These are phyloP conservation scores for Pinus albicaulis DNA, from an alignment of 75 land plant species.

Conservation along the genomic window DNA sequence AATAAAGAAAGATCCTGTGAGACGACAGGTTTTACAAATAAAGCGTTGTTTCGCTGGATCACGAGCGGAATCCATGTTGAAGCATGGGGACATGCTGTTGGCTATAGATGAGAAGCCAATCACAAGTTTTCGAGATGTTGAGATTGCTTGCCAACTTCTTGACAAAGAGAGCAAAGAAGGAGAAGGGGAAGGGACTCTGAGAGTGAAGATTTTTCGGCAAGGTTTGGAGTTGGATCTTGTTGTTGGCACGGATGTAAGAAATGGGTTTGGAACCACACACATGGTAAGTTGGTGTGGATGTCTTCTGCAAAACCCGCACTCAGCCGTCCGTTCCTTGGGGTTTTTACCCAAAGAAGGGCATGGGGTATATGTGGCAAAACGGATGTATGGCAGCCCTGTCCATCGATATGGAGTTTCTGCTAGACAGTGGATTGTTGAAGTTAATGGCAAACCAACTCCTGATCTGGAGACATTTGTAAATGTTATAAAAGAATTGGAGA, in stretches of 20 bases:
- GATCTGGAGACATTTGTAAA: slow-evolving; percentile 70
- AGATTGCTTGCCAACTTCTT: slow-evolving; percentile 58
- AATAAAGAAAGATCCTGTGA: slow-evolving; percentile 75
- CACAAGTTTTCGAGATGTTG: slow-evolving; percentile 80
- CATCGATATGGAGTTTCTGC: slow-evolving; percentile 89
- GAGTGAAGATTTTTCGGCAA: slow-evolving; percentile 79
- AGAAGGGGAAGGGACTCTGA: slow-evolving; percentile 25
- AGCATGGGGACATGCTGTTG: slow-evolving; percentile 88
- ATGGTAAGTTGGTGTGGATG: slow-evolving; percentile 90
- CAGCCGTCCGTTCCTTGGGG: slow-evolving; percentile 89
- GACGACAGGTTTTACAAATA: slow-evolving; percentile 80
- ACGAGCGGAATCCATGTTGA: slow-evolving; percentile 60
- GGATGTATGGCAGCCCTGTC: slow-evolving; percentile 90
- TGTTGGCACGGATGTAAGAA: slow-evolving; percentile 84
- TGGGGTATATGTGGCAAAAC: slow-evolving; percentile 87
- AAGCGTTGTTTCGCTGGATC: slow-evolving; percentile 94
- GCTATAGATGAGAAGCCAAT: slow-evolving; percentile 77
- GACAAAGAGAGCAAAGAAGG: too few relatives aligned
- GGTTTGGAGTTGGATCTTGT: slow-evolving; percentile 58
- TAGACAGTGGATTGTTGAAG: slow-evolving; percentile 91
- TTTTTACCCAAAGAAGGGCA: slow-evolving; percentile 92
- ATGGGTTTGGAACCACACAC: slow-evolving; percentile 78
- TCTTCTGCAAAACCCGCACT: slow-evolving; percentile 79
- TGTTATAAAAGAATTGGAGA: slow-evolving; percentile 66
- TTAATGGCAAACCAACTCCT: slow-evolving; percentile 83